A percentile compares a stretch with the other conserved stretches of the same genome.
phyloP scores from a whole-genome alignment of 805 yeast species.

The Nakazawaea holstii region DNA sequence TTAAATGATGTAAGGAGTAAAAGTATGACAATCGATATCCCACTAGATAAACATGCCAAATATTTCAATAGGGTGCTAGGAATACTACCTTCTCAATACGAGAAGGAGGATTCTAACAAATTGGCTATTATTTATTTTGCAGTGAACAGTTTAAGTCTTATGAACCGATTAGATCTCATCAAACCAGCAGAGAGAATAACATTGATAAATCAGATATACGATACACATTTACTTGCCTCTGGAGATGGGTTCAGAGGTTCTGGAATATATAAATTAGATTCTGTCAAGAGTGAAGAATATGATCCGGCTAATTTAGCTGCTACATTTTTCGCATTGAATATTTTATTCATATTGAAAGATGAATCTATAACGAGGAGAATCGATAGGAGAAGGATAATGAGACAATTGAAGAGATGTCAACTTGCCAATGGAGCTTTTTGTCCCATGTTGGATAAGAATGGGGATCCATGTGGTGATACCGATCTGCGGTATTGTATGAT shows the following conservation, averaged over 20 bases:
- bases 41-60: conserved; percentile 18
- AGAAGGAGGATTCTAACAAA: conserved; percentile 64
- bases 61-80: conserved; percentile 26
- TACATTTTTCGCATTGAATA: conserved; percentile 69
- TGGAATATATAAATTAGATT: conserved; percentile 31
- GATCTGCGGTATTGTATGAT: conserved; percentile 74
- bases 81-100: conserved; percentile 39
- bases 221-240: conserved; percentile 31
- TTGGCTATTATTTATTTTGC: conserved; percentile 69
- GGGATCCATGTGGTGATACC: conserved; percentile 46
- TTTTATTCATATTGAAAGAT: conserved; percentile 45
- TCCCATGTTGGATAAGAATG: conserved; percentile 30
- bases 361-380: conserved; percentile 30
- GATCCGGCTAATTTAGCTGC: conserved; percentile 67
- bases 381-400: conserved; percentile 38
- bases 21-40: conserved; percentile 4
- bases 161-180: conserved; percentile 28
- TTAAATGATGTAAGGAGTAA: background rate
- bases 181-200: conserved; percentile 23
- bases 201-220: conserved; percentile 39
- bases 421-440: conserved; percentile 53
- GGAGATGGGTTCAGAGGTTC: conserved; percentile 56
- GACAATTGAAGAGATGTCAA: conserved; percentile 59
- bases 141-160: conserved; percentile 51
- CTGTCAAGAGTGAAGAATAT: conserved; percentile 21